These are phyloP conservation scores for Lolium perenne DNA, from an alignment of 176 grass and related monocot genomes.

Conservation along the genomic window DNA sequence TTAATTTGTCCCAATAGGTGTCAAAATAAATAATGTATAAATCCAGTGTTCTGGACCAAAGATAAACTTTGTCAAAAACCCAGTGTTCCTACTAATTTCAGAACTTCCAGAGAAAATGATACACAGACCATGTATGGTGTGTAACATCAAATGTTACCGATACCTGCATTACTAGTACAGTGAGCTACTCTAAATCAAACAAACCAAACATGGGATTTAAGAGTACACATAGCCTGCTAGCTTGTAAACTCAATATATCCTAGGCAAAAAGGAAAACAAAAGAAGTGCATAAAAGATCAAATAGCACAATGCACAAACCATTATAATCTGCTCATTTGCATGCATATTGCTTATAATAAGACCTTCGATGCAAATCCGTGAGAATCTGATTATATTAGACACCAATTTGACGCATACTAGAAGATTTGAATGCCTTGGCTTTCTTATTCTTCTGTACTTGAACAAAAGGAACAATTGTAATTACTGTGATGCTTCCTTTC, in stretches of 20 bases:
- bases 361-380: neutral
- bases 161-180: conserved; percentile 4
- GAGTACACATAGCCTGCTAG: neutral
- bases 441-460: neutral
- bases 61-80: neutral
- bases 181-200: neutral
- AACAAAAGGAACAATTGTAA: neutral
- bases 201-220: neutral
- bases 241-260: neutral
- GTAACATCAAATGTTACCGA: neutral
- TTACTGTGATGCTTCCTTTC: neutral
- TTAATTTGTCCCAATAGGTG: neutral
- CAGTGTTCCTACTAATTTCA: neutral
- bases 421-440: neutral
- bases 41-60: neutral
- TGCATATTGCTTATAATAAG: neutral
- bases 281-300: neutral
- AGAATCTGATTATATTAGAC: neutral
- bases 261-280: neutral
- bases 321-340: neutral
- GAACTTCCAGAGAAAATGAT: neutral
- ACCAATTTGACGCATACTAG: neutral
- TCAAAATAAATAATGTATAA: neutral
- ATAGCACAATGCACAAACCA: neutral
- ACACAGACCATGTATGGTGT: neutral